phyloP scores from a whole-genome alignment of 2,329 filamentous ascomycete species.

The Myriosclerotinia scirpicola region DNA sequence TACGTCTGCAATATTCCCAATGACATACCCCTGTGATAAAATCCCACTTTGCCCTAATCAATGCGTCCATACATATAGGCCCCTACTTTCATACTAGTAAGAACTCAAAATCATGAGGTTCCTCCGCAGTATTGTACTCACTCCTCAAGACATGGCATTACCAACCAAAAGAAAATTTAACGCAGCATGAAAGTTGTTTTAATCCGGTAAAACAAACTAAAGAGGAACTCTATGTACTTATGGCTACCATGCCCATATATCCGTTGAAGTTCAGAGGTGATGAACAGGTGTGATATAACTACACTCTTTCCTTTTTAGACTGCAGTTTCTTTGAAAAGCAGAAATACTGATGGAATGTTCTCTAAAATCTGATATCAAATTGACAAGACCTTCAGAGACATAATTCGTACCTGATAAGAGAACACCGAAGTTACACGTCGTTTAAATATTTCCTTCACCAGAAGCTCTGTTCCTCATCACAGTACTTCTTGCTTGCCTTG shows the following conservation, averaged over 20 bases:
- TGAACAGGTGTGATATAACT: neutral
- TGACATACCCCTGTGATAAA: no score
- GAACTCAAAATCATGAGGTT: neutral
- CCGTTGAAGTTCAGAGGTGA: neutral
- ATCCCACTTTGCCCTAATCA: no score
- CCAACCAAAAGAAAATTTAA: neutral
- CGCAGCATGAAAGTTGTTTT: neutral
- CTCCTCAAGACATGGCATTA: neutral
- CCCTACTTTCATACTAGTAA: no score
- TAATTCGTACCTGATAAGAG: no score
- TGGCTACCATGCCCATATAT: no score
- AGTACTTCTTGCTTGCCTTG: no score
- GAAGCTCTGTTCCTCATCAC: neutral
- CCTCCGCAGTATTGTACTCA: rapidly evolving
- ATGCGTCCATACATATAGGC: no score
- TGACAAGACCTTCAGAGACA: no score
- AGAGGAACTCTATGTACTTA: neutral
- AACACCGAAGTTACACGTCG: no score
- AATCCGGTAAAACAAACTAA: neutral
- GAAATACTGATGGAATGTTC: no score
- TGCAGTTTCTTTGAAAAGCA: neutral
- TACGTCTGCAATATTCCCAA: no score
- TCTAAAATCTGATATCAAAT: no score
- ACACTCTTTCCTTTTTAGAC: neutral
- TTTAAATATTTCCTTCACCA: neutral